Evolutionary conservation across 1,284 basidiomycete species (phyloP), one percentile per base, ranked within the genome.

Genomic region (Filobasidium uniguttulatum): DNA sequence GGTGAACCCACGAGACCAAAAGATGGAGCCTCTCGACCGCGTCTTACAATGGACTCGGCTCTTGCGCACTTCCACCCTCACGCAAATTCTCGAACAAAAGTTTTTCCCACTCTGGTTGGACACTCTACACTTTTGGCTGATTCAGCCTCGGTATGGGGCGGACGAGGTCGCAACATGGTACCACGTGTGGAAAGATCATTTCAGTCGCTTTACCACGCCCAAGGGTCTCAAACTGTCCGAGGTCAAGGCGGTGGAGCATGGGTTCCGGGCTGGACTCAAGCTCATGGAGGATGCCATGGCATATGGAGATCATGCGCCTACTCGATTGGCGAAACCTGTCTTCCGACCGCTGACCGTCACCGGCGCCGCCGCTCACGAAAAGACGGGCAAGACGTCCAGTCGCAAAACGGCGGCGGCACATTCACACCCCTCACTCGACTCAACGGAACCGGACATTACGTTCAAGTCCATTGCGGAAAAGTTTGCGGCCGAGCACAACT

Each of bases 61-160:
- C 37, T 71, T 98, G 28, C 81, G 86, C 4, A 68, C 78, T 0
- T 82, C 83, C 1, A 78, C 89, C 54, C 75, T 91, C 56, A 75
- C 80, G 1, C 83, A 88, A 60, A 69, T 97, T 6, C 71, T 96
- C 55, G 85, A 91, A 64, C 75, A 77, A 7, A 88, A 89, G 60
- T 93, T 98, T 72, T 94, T 97, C 76, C 85, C 87, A 2, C 90
- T 91, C 63, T 98, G 90, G 90, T 75, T 98, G 45, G 80, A 87
- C 37, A 79, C 85, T n/a, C 71, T 99, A 31, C 82, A 89, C 61
- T 69, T 85, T 35, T 97, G 91, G 94, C 80, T 98, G 47, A 75
- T 82, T 10, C 84, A 88, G 63, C 82, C 86, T 0, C 75, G 72
- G 25, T 82, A 82, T 59, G 88, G 81, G 66, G 81, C 85, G 58